Evolutionary conservation across 345 rosid species (phyloP), one percentile per base, ranked within the genome.

Genomic region (Syzygium aqueum): DNA sequence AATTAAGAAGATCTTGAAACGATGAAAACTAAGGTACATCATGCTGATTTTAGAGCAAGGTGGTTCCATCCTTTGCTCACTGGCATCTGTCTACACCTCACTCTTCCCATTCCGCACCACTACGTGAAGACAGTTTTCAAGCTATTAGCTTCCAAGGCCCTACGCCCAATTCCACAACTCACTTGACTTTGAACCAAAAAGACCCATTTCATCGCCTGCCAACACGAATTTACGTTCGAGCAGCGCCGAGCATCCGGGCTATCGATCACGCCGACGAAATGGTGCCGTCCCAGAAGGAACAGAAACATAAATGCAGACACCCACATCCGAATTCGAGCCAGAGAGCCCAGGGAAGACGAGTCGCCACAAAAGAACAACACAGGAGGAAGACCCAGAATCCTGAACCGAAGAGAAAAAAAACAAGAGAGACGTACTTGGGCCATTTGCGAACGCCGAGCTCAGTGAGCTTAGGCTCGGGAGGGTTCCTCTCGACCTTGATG

Each of bases 371-470:
- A 73, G 27, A 73, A 73, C 27, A n/a, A n/a, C 49, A 19, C 49
- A 5, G 82, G 82, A 73, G 82, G 27, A 37, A 19, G 37, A 33
- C 46, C 80, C 46, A 73, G 80, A 73, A 30, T 3, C 80, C 6
- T 3, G 30, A 73, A 73, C 27, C 49, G 5, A 83, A 17, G 51
- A 52, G n/a, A 52, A 0, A 25, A 0, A 25, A 33, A 8, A 49
- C 22, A 85, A 85, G 8, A 21, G 77, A 25, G 27, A 27, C 50
- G 14, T 91, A 97, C 97, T 96, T 97, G 86, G 97, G 94, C 98
- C 99, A 97, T 43, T 86, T 89, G 61, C 95, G 95, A 37, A 95
- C 94, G 53, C 98, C 98, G 87, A 95, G 95, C 59, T 94, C 91
- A 67, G 95, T 84, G 89, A 97, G 98, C 88, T 91, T 94, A 86